phyloP scores from a whole-genome alignment of 345 rosid species.

The Clarkia xantiana region DNA sequence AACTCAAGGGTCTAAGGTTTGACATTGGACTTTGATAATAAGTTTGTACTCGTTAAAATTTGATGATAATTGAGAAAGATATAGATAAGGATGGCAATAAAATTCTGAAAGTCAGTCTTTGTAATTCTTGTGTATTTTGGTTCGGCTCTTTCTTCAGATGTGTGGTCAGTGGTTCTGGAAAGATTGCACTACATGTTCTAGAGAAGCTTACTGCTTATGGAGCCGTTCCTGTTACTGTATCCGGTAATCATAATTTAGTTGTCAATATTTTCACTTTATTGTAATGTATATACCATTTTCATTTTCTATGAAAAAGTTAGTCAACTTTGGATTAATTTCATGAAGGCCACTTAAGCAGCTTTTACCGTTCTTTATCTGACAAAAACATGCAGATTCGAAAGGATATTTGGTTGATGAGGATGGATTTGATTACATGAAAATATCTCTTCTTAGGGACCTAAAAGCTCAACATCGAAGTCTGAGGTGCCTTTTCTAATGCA shows the following conservation, averaged over 20 bases:
- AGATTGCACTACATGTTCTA: conserved; percentile 96
- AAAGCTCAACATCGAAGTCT: conserved; percentile 93
- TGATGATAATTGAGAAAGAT: too few relatives aligned
- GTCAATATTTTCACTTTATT: not conserved
- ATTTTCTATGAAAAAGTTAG: not conserved
- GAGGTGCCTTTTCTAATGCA: conserved; percentile 26
- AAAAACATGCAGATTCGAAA: conserved; percentile 54
- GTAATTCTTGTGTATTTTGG: too few relatives aligned
- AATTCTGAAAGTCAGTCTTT: too few relatives aligned
- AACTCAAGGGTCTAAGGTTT: conserved; percentile 89
- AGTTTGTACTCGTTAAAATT: too few relatives aligned
- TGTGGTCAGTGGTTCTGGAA: conserved; percentile 92
- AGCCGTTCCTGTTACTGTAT: conserved; percentile 77
- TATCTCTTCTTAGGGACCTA: conserved; percentile 86
- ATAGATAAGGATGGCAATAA: too few relatives aligned
- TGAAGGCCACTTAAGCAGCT: not conserved
- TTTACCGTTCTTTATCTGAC: conserved; percentile 7
- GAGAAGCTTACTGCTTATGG: conserved; percentile 97
- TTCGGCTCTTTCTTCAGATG: conserved; percentile 37
- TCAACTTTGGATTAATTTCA: too few relatives aligned
- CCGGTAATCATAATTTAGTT: conserved; percentile 30
- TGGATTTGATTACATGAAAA: conserved; percentile 92
- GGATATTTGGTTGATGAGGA: conserved; percentile 98
- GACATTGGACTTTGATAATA: conserved; percentile 7
- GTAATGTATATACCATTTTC: not conserved